Base-by-base conservation (phyloP, 495 filamentous ascomycete species). In the Lasiosphaeris hirsuta region DNA sequence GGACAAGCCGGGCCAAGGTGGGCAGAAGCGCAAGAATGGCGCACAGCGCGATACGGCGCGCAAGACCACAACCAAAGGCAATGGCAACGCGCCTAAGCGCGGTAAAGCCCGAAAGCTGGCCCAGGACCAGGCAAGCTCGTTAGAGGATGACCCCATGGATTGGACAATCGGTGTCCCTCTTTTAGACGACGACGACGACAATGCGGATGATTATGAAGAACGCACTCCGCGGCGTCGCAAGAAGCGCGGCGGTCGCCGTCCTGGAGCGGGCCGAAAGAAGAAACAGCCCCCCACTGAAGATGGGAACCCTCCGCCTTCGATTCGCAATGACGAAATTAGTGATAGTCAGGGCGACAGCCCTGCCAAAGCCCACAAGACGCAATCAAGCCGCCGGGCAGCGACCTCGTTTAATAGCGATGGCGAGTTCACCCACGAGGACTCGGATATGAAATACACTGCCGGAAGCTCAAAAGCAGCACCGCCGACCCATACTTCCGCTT, bases 241-340 rank as follows among this genome's bases (percentile, higher is more conserved):
- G 57, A 69, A 63, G 57, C 62, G 66, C 3, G 68, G 68, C n/a
- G 68, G 68, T 7, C 51, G 41, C 37, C 62, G 68, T 4, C 59
- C 60, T 1, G 68, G 68, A 4, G 68, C 68, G 3, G 68, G 68
- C 10, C 63, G 68, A 0, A 69, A 69, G 51, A 67, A 64, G 54
- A 69, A 66, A 38, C 52, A 49, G 18, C 40, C 51, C 7, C 38
- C 8, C 10, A 13, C 37, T 10, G 58, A 58, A 10, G 41, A 43
- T 10, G 39, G 42, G n/a, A 34, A 44, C 10, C 13, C n/a, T 34
- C 39, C 15, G 10, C 15, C 7, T 37, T 9, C 30, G 36, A 52
- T 41, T 38, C 57, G 54, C 1, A 44, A 39, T 9, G 49, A 30
- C 17, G 67, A 68, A 34, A 68, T 65, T 45, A 63, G 57, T 47